Evolutionary conservation across 2,329 filamentous ascomycete genomes (phyloP).

Genomic region (Coniochaeta sp.): DNA sequence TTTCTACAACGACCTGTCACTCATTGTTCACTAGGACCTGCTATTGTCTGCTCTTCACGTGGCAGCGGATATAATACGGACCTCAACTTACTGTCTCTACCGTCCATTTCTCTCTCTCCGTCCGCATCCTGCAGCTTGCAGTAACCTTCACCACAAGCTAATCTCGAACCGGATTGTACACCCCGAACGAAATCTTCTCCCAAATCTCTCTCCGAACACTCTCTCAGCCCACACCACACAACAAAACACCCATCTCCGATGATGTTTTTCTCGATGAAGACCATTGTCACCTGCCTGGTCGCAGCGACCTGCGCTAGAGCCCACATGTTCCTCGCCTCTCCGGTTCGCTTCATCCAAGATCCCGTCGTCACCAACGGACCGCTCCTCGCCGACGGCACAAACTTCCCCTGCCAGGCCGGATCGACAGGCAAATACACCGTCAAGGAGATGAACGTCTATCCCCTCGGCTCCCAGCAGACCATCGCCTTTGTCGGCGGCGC

Average conservation of each 20-base stretch:
- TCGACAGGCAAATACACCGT: slow-evolving; percentile 26
- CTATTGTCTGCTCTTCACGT: no score
- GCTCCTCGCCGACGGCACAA: slow-evolving; percentile 46
- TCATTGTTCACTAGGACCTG: no score
- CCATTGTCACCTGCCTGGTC: background rate
- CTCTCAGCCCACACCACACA: background rate
- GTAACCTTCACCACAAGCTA: no score
- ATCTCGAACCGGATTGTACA: no score
- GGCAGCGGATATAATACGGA: no score
- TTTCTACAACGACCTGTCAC: no score
- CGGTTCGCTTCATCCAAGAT: slow-evolving; percentile 13
- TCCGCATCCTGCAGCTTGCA: no score
- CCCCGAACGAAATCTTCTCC: background rate
- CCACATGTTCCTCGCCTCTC: background rate
- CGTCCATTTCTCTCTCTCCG: no score
- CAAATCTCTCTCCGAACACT: background rate
- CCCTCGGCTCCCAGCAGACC: slow-evolving; percentile 52
- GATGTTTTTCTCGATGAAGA: background rate
- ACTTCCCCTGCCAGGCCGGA: slow-evolving; percentile 79
- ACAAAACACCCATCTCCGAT: no score
- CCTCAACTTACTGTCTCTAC: no score
- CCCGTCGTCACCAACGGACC: slow-evolving; percentile 64
- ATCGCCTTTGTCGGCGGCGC: slow-evolving; percentile 66
- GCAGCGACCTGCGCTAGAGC: background rate
- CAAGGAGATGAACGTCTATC: slow-evolving; percentile 49